Evolutionary conservation across 1,284 basidiomycete genomes (phyloP), one percentile per base, ranked within the genome.

Genomic region (Naganishia sp.): DNA sequence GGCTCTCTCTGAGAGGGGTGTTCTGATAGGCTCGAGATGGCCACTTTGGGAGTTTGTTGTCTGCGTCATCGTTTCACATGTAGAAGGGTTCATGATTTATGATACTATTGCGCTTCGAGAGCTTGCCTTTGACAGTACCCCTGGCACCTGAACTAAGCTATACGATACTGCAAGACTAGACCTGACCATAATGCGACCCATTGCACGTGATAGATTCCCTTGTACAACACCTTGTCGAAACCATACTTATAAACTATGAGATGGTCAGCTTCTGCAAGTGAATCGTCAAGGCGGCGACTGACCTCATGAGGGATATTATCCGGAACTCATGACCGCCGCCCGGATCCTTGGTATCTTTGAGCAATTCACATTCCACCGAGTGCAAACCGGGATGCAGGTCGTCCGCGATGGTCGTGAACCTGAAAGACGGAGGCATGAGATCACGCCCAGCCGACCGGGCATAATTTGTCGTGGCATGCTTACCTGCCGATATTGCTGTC

Each of bases 241-340:
- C 45, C 25, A 28, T n/a, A 18, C 15, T 57, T 31, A 57, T 43
- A 57, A 13, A 46, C 55, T 57, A 18, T 17, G 23, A 41, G 18
- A 15, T 31, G 28, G 31, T 42, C 25, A 43, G 42, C 21, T 15
- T 7, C 13, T 11, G 7, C 15, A 43, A 42, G 35, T 1, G 28
- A 13, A 3, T 4, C 1, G 18, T 23, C 31, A 39, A 17, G 21
- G 15, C 2, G n/a, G 39, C 15, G 11, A 52, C 18, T 41, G 49
- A 67, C 68, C 68, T 69, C 68, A 69, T 69, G 39, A 69, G 45
- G 17, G 63, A 65, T 49, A 69, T 69, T 17, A 69, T 53, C 23
- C 68, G 54, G 55, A 69, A 69, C 51, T 67, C 63, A 39, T 49
- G 56, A 6, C 66, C 66, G 1, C 68, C 68, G n/a, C 46, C 47